A percentile compares a stretch with the other conserved stretches of the same genome.
Evolutionary conservation across 2,329 filamentous ascomycete species (phyloP).

Genomic region (Ophiostoma populinum): DNA sequence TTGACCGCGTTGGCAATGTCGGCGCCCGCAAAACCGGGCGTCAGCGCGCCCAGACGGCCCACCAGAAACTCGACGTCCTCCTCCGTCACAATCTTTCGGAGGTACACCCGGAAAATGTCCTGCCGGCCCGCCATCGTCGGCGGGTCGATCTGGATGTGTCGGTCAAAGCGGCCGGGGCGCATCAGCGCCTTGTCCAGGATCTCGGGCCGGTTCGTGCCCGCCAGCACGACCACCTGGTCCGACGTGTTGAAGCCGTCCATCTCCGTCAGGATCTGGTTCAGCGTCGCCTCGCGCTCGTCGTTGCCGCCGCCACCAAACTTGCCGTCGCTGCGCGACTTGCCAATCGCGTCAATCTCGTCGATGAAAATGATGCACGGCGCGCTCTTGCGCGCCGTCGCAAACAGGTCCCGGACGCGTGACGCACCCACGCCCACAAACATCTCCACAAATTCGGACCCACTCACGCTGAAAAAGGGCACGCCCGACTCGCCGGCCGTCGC

Average conservation of each 20-base stretch:
- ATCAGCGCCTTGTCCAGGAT: constrained; percentile 90
- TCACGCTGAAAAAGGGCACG: constrained; percentile 96
- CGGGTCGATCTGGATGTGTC: constrained; percentile 86
- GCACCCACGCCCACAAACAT: constrained; percentile 99
- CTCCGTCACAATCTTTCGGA: constrained; percentile 84
- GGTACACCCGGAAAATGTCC: constrained; percentile 89
- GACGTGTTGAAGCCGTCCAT: constrained; percentile 99
- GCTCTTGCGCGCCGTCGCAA: constrained; percentile 86
- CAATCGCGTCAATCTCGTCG: constrained; percentile 96
- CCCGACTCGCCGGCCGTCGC: constrained; percentile 93
- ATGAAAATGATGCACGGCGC: constrained; percentile 99
- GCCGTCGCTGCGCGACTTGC: constrained; percentile 70
- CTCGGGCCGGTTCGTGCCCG: constrained; percentile 90
- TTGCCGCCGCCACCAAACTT: constrained; percentile 66
- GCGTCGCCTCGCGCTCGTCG: constrained; percentile 88
- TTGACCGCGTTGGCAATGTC: constrained; percentile 98
- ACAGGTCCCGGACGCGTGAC: constrained; percentile 85
- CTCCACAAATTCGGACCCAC: constrained; percentile 96
- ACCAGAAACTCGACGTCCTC: constrained; percentile 79
- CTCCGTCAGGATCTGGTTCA: constrained; percentile 96
- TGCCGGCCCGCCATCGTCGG: constrained; percentile 94
- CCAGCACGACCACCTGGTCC: constrained; percentile 90
- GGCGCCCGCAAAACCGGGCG: constrained; percentile 89
- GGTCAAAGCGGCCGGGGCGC: constrained; percentile 90
- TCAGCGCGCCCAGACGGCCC: constrained; percentile 78